Base-by-base conservation (phyloP, 495 filamentous ascomycete species). In the Oleoguttula mirabilis region DNA sequence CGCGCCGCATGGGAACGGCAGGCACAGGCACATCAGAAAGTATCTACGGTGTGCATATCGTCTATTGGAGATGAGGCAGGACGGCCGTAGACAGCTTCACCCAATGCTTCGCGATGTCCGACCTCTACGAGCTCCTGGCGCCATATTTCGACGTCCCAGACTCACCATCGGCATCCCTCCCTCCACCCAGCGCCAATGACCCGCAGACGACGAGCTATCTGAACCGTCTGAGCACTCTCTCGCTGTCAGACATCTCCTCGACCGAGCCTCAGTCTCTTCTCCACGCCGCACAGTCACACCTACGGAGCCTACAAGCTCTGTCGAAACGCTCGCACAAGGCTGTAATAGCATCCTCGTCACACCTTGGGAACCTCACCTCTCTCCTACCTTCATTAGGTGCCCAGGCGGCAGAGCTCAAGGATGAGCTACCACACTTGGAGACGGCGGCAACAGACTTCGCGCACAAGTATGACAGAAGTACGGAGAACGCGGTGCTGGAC, bases 281-380 rank as follows among this genome's bases (percentile, higher is more conserved):
- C 1, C 84, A 94, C 51, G 72, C 82, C 33, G 78, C 79, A 5
- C 85, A 95, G 47, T 82, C 81, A 0, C 76, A 81, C n/a, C 72
- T 84, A 10, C 73, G 90, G 23, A 92, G 86, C 10, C 72, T 96
- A 1, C 90, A 99, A 55, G 72, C 78, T 0, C 73, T 96, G 37
- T 88, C 86, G 21, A 87, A 90, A 47, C 83, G 84, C 47, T 95
- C 90, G n/a, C 80, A 96, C 57, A 81, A 82, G 52, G 66, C 83
- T 28, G 77, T 96, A 46, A 84, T 96, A 50, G 68, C 73, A 25
- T 90, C 88, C 11, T 74, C 86, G 16, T 69, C 76, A 48, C 77
- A 83, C 53, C 75, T 96, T 43, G 72, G 80, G 0, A 77, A 76
- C 5, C 71, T 99, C 3, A 67, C 70, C 24, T 64, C 66, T 6